Evolutionary conservation across 1,284 basidiomycete genomes (phyloP), one percentile per base, ranked within the genome.

Genomic region (Austropuccinia psidii): DNA sequence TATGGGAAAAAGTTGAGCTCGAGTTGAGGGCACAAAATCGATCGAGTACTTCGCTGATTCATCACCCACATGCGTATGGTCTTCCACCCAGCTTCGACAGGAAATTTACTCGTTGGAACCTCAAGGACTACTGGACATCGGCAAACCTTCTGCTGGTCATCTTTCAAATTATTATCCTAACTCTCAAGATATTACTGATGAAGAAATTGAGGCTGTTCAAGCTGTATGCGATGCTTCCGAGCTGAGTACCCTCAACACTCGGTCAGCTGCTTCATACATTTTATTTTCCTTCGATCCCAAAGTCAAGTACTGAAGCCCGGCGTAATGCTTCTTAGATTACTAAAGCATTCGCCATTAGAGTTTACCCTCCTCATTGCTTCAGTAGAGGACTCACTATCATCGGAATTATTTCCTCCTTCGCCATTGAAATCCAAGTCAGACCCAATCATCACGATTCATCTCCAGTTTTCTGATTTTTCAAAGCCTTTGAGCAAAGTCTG

Each of bases 161-260:
- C 78, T 90, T 61, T 89, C 88, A 35, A 90, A 90, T 79, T 92
- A 92, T 80, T 92, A 92, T 78, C 85, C 88, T 29, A 89, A 89
- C 1, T 84, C 88, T 21, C 74, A 76, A 75, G 80, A 84, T 9
- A 86, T 88, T 33, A 84, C 85, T 19, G 89, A 91, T 76, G 85
- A 86, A 0, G 90, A 92, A 78, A 89, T 91, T 19, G 85, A 86
- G 21, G 84, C 85, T 1, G 85, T 92, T 11, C 90, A 91, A 79
- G 83, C 82, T 5, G 86, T 87, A 1, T 88, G 88, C 1, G 90
- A 92, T 81, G 86, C 86, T 75, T 82, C 88, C 31, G 85, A 84
- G 6, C 80, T 92, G 49, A 88, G 90, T 75, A 85, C 90, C 6
- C 80, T 91, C 75, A 91, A 91, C 80, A 92, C 90, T n/a, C 86